phyloP scores from a whole-genome alignment of 495 filamentous ascomycete genomes.

The Penicillium coprophilum region DNA sequence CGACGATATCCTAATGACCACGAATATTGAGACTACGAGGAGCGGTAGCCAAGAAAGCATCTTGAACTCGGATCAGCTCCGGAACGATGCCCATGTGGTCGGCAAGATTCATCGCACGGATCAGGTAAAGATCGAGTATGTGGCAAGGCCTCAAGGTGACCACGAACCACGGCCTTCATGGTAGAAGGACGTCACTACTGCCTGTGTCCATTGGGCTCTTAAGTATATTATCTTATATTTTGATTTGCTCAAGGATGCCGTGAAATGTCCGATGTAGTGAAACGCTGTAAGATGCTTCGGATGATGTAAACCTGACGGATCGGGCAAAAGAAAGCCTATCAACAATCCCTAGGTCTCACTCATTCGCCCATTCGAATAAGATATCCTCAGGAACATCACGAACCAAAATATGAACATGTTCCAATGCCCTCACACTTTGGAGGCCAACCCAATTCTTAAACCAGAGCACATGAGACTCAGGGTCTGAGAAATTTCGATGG shows the following conservation, averaged over 20 bases:
- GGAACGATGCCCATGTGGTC: background rate
- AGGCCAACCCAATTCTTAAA: constrained; percentile 93
- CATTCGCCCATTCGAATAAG: constrained; percentile 60
- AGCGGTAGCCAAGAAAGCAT: constrained; percentile 21
- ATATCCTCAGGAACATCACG: constrained; percentile 59
- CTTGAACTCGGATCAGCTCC: constrained; percentile 7
- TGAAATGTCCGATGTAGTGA: background rate
- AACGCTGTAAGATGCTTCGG: background rate
- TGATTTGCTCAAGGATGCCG: background rate
- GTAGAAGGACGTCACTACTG: background rate
- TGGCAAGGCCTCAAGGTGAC: background rate
- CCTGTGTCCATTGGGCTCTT: background rate
- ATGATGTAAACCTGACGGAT: background rate
- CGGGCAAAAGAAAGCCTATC: background rate
- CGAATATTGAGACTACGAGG: constrained; percentile 11
- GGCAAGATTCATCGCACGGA: constrained; percentile 13
- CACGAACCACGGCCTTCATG: background rate
- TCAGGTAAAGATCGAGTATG: constrained; percentile 16
- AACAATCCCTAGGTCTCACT: constrained; percentile 13
- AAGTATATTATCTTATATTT: background rate
- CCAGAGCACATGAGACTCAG: constrained; percentile 69
- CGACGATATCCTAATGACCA: constrained; percentile 10
- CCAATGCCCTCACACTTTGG: constrained; percentile 80
- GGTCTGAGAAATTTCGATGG: constrained; percentile 30
- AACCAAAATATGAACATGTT: constrained; percentile 74